Evolutionary conservation across 768 basidiomycete genomes (phyloP), one percentile per base, ranked within the genome.

Genomic region (Leucosporidium scottii): DNA sequence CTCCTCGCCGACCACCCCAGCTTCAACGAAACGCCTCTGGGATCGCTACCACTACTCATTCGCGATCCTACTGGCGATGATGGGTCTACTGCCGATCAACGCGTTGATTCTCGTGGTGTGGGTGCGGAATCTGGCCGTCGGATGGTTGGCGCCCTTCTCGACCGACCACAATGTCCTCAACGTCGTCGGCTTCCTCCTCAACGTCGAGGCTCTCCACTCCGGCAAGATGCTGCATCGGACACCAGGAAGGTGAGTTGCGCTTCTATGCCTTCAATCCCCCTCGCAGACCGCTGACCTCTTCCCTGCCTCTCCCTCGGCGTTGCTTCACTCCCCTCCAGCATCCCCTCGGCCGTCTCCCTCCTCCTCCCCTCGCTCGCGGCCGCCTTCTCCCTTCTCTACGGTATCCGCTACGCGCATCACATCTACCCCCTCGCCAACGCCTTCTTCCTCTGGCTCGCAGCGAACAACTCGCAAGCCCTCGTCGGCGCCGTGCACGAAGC

Each of bases 111-210:
- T 97, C 30, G 87, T 84, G 2, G 91, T 94, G 3, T 97, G 93
- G 93, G 87, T 87, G 3, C 84, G 91, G 59, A 93, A 92, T 49
- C 79, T 94, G 17, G 82, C 84, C 48, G 89, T 89, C 0, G 88
- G 90, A 15, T 83, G 85, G 68, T 86, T 84, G 12, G 86, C 86
- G 8, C 89, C 89, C 3, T 93, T 92, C 77, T 83, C 86, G 53
- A 86, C 88, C 0, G 91, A 93, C 76, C 90, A 92, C 75, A 70
- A 75, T 51, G 67, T 78, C 20, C 53, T 77, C 18, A 36, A 69
- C 23, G 63, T 78, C 4, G 31, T 74, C 12, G 73, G 73, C 9
- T 76, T 71, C 65, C 62, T 77, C 5, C 63, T 73, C 20, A 60
- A 74, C 25, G 70, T 74, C 28, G 75, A 78, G 65, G 64, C 70